These are phyloP conservation scores for Leucocoprinus leucothites DNA, from an alignment of 768 basidiomycete species.

Conservation along the genomic window DNA sequence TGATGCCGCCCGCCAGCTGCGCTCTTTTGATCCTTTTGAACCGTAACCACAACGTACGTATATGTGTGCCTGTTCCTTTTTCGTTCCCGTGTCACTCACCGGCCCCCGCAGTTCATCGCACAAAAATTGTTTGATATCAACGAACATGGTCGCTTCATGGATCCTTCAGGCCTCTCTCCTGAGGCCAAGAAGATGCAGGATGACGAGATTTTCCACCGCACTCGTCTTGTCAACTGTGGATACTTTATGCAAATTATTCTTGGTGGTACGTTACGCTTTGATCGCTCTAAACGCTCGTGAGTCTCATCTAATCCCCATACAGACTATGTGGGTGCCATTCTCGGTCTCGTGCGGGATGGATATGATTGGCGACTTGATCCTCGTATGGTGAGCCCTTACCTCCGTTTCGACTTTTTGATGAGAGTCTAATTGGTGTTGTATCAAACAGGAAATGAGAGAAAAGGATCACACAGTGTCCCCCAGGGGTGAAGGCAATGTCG, in stretches of 20 bases:
- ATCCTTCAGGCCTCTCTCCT: conserved; percentile 18
- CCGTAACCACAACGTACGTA: conserved; percentile 71
- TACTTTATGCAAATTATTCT: conserved; percentile 71
- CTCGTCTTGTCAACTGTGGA: conserved; percentile 71
- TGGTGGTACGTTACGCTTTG: conserved; percentile 31
- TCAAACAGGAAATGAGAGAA: conserved; percentile 46
- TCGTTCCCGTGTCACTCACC: conserved; percentile 9
- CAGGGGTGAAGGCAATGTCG: conserved; percentile 72
- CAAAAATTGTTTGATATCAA: conserved; percentile 67
- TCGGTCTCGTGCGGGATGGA: conserved; percentile 66
- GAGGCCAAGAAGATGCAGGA: conserved; percentile 46
- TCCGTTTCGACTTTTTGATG: background rate
- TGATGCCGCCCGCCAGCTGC: conserved; percentile 71
- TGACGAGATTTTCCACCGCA: conserved; percentile 73
- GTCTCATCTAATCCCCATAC: background rate
- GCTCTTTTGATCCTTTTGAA: conserved; percentile 67
- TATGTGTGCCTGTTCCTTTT: background rate
- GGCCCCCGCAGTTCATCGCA: conserved; percentile 55
- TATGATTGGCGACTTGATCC: conserved; percentile 68
- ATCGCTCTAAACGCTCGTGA: background rate
- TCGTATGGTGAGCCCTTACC: conserved; percentile 40
- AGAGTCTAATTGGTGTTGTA: background rate
- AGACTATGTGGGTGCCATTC: conserved; percentile 76
- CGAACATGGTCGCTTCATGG: conserved; percentile 49
- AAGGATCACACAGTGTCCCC: conserved; percentile 49